Evolutionary conservation across 257 asterid species (phyloP).

Genomic region (Salvia splendens): DNA sequence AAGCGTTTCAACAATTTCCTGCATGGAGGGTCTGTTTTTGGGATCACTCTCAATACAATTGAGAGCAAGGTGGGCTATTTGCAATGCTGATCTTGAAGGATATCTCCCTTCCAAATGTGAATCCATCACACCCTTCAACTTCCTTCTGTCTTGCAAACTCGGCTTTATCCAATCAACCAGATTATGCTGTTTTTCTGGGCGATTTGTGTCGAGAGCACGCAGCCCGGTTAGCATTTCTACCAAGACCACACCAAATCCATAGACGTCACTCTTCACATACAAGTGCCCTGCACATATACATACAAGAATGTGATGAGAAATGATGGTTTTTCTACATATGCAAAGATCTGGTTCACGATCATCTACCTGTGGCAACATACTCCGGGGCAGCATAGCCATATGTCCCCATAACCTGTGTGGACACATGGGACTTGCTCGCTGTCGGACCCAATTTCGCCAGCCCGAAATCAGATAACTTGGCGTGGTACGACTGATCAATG

Average conservation of each 20-base stretch:
- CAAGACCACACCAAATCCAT: conserved; percentile 68
- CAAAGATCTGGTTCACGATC: too few species aligned
- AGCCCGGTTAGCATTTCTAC: conserved; percentile 73
- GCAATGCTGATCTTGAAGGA: conserved; percentile 57
- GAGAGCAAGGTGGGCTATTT: conserved; percentile 58
- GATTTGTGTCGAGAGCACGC: conserved; percentile 53
- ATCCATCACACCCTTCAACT: conserved; percentile 62
- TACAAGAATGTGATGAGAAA: too few species aligned
- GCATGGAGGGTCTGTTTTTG: conserved; percentile 65
- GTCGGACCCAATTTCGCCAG: conserved; percentile 70
- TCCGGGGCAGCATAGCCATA: conserved; percentile 83
- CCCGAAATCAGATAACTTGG: conserved; percentile 78
- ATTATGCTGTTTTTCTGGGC: conserved; percentile 53
- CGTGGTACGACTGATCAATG: conserved; percentile 53
- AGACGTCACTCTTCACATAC: conserved; percentile 74
- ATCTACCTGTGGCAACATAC: conserved; percentile 52
- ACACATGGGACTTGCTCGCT: conserved; percentile 63
- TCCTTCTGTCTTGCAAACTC: conserved; percentile 51
- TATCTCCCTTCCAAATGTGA: conserved; percentile 59
- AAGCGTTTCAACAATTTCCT: conserved; percentile 54
- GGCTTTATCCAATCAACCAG: conserved; percentile 78
- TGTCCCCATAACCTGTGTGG: conserved; percentile 77
- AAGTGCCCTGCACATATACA: conserved; percentile 44
- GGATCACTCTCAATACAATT: conserved; percentile 61
- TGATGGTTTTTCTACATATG: too few species aligned